Base-by-base conservation (phyloP, 768 basidiomycete genomes). In the Wakefieldia striispora region DNA sequence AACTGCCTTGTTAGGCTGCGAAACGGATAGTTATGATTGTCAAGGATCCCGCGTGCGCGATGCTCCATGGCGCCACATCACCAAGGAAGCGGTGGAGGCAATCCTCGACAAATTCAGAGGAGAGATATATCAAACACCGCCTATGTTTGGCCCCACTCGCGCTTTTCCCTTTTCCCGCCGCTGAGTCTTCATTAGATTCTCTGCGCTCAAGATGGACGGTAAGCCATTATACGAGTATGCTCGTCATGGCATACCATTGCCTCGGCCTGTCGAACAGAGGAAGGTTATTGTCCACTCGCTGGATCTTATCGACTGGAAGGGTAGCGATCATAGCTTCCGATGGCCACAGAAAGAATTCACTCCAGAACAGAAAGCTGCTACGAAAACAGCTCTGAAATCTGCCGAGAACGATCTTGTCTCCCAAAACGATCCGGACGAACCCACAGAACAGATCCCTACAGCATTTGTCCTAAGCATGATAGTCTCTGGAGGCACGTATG, bases 191-290 rank as follows among this genome's bases (percentile, higher is more conserved):
- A 7, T 24, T 63, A 97, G 95, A 64, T 99, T 95, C 70, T 98
- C 97, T 10, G 97, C 97, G 2, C 76, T 98, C 31, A 98, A 98
- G 70, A 98, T 98, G 95, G 94, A 98, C 57, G 97, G 97, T 1
- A 91, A 81, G 67, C 92, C 92, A 0, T 68, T 98, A 31, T 92
- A 98, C 66, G 95, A 98, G 59, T 99, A 98, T 63, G 97, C 97
- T 17, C 83, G 97, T 3, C 78, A 86, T 62, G 89, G 89, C 8
- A 89, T 86, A 37, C 91, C 95, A 0, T 79, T 99, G 14, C 97
- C 97, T 27, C 84, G 94, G 9, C 89, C 95, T n/a, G 95, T 99
- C 52, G 91, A 94, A 60, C 68, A 86, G 42, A 86, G 97, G 11
- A 77, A 81, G 55, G 88, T 89, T 17, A 91, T 83, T 9, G 83